Conservation (phyloP, 2,329 filamentous ascomycete species). For the Diaporthe vaccinii region DNA sequence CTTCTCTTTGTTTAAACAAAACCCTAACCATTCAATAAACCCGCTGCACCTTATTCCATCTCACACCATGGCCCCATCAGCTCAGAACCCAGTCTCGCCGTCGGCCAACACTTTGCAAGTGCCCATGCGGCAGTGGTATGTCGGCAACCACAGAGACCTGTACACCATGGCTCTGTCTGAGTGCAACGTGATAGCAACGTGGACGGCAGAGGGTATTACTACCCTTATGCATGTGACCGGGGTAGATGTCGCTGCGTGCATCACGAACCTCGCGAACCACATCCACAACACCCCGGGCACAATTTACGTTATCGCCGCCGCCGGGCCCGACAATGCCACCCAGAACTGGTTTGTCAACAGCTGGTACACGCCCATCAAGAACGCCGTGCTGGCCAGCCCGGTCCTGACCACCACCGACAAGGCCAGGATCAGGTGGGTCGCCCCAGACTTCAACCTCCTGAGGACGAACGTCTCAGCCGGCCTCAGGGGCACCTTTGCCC, state of each 20-base stretch:
- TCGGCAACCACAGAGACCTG: neutral
- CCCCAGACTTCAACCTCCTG: neutral
- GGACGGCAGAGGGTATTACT: neutral
- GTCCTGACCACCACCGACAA: neutral
- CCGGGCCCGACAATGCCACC: neutral
- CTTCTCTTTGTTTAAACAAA: neutral
- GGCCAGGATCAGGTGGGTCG: neutral
- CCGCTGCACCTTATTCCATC: too few relatives aligned
- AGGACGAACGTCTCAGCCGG: neutral
- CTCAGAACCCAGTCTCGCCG: neutral
- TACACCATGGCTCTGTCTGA: neutral
- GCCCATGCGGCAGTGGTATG: neutral
- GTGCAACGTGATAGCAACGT: neutral
- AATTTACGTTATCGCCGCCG: neutral
- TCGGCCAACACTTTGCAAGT: neutral
- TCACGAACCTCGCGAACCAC: neutral
- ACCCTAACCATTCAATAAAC: neutral
- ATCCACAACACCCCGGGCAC: neutral
- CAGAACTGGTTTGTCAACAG: neutral
- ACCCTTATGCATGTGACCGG: neutral
- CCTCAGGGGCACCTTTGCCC: neutral
- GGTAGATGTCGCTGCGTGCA: neutral
- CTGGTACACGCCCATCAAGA: neutral
- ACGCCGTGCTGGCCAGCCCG: neutral
- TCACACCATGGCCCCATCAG: neutral